Base-by-base conservation (phyloP, 768 basidiomycete genomes). In the Xerocomus potaroensis region DNA sequence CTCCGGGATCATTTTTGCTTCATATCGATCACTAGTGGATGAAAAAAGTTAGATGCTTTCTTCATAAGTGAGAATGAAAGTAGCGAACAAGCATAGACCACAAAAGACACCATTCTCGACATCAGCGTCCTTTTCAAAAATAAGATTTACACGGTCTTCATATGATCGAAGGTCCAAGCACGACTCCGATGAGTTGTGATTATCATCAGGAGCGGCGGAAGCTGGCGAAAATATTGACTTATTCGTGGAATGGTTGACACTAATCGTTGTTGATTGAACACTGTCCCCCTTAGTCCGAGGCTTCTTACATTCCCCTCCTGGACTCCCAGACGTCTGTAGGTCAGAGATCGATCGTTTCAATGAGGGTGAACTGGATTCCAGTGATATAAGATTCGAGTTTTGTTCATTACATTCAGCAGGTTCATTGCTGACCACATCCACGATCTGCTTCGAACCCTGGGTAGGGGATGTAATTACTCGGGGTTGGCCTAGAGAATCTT, bases 71-170 rank as follows among this genome's bases (percentile, higher is more conserved):
- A 43, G 7, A 30, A 21, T 36, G 6, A 44, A 46, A 14, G 22
- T 22, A 41, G 71, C 80, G 62, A 44, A 80, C 82, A 65, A 54
- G 74, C 82, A 84, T 29, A 80, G 64, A 40, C 58, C 66, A 47
- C 81, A 83, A 33, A 66, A 68, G 11, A 57, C 43, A 11, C 62
- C 65, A 34, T 61, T 33, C 43, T 54, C 48, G 19, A 66, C 29
- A 29, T 68, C 48, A 19, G 64, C 65, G 27, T 69, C 66, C 42
- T 50, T 50, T 41, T 63, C 66, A 40, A 68, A 71, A 45, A 67
- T 64, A 36, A 62, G 41, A 32, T 61, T 39, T 19, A 80, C 72
- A 21, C 80, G 65, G 10, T 69, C 70, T 44, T 65, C 65, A 18
- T 78, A 57, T 45, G 77, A 72, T 46, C 74, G 72, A 19, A 66